Evolutionary conservation across 140 eudicot genomes (phyloP).

Genomic region (Ambrosia hybrid): DNA sequence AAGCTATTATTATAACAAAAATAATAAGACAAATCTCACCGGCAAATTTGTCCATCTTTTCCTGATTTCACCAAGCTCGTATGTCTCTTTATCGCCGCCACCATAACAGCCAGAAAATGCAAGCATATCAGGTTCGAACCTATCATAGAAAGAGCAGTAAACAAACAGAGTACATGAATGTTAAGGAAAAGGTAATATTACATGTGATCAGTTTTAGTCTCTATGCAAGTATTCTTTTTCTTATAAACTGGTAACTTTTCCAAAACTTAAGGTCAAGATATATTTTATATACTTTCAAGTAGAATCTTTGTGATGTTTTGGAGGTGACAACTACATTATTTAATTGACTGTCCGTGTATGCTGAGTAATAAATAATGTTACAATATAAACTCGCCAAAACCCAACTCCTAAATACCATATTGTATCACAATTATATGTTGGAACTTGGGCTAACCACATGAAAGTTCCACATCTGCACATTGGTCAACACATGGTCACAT

Average conservation of each 20-base stretch:
- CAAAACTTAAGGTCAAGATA: conserved; percentile 14
- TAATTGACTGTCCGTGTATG: not conserved
- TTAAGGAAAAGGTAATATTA: conserved; percentile 10
- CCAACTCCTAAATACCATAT: no score
- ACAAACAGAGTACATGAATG: conserved; percentile 11
- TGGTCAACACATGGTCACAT: not conserved
- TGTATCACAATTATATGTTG: no score
- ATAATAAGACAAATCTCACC: conserved; percentile 43
- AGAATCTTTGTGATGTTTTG: not conserved
- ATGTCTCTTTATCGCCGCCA: conserved; percentile 92
- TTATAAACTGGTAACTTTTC: not conserved
- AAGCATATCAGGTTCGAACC: conserved; percentile 98
- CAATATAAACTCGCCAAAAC: no score
- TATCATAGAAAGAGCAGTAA: conserved; percentile 27
- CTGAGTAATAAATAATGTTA: not conserved
- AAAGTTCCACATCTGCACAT: not conserved
- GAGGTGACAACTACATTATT: not conserved
- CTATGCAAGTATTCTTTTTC: not conserved
- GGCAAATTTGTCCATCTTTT: conserved; percentile 86
- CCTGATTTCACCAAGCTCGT: conserved; percentile 90
- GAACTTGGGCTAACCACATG: not conserved
- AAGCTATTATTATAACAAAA: not conserved
- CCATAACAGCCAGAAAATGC: conserved; percentile 98
- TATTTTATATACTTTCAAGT: not conserved
- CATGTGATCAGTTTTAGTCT: conserved; percentile 4